phyloP scores from a whole-genome alignment of 306 rosid species.

The Crataegus laevigata region DNA sequence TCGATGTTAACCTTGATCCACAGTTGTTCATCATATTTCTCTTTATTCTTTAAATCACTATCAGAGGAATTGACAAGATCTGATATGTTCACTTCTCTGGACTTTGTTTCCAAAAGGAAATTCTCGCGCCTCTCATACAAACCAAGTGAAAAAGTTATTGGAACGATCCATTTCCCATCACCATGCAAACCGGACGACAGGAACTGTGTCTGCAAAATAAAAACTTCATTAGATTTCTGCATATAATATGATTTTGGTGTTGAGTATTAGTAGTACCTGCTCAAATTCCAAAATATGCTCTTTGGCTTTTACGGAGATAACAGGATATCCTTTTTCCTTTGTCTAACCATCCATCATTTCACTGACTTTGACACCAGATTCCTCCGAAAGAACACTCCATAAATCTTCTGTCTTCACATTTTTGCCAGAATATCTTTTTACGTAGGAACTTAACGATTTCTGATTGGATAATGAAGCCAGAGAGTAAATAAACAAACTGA shows the following conservation, averaged over 20 bases:
- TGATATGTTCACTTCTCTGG: conserved; percentile 36
- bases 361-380: conserved; percentile 44
- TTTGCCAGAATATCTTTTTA: conserved; percentile 37
- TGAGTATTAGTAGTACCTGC: conserved; percentile 33
- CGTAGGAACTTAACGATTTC: conserved; percentile 49
- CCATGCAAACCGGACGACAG: conserved; percentile 33
- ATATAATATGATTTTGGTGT: background rate
- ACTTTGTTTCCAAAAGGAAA: conserved; percentile 37
- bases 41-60: conserved; percentile 12
- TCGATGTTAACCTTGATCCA: conserved; percentile 55
- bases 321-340: conserved; percentile 59
- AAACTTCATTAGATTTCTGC: conserved; percentile 12
- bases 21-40: conserved; percentile 14
- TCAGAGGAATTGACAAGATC: conserved; percentile 19
- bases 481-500: background rate
- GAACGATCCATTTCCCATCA: conserved; percentile 52
- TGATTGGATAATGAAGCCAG: conserved; percentile 21
- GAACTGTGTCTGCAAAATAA: conserved; percentile 44
- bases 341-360: conserved; percentile 56
- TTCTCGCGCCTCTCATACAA: conserved; percentile 32
- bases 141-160: conserved; percentile 44
- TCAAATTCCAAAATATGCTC: conserved; percentile 37
- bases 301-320: conserved; percentile 35
- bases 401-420: conserved; percentile 59
- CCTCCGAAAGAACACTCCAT: conserved; percentile 48